Percentiles rank a stretch among this genome's conserved stretches.
These are phyloP conservation scores for Pseudocercospora cruenta DNA, from an alignment of 2,329 filamentous ascomycete species.

Conservation along the genomic window DNA sequence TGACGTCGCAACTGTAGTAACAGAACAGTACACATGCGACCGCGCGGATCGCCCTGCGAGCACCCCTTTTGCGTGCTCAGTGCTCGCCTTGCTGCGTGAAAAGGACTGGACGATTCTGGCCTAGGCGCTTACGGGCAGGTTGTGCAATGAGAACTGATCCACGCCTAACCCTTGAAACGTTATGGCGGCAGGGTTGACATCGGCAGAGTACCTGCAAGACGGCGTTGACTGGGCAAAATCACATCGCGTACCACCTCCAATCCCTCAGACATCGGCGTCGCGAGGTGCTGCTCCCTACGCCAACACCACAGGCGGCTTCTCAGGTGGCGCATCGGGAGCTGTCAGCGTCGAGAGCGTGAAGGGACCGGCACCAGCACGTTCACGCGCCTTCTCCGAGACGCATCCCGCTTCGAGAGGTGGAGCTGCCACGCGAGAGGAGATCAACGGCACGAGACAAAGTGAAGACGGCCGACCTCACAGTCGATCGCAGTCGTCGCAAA, in stretches of 20 bases:
- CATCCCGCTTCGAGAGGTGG: neutral
- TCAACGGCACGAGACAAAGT: slow-evolving; percentile 6
- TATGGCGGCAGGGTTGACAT: slow-evolving; percentile 31
- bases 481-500: slow-evolving; percentile 10
- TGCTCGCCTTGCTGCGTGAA: neutral
- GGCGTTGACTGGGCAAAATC: slow-evolving; percentile 29
- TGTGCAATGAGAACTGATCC: slow-evolving; percentile 1
- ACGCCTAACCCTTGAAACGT: slow-evolving; percentile 18
- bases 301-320: neutral
- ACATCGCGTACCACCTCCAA: slow-evolving; percentile 29
- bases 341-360: neutral
- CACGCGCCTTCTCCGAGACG: slow-evolving; percentile 1
- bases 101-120: neutral
- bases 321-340: neutral
- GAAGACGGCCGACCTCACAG: slow-evolving; percentile 8
- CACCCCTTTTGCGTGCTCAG: neutral
- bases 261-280: slow-evolving; percentile 15
- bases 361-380: neutral
- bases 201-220: slow-evolving; percentile 26
- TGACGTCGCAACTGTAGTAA: neutral
- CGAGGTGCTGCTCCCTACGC: neutral
- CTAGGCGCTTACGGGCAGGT: neutral
- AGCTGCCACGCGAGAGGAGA: slow-evolving; percentile 6
- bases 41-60: neutral
- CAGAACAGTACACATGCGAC: neutral